A percentile compares a stretch with the other conserved stretches of the same genome.
These are phyloP conservation scores for Fusarium austroafricanum DNA, from an alignment of 2,329 filamentous ascomycete genomes.

Conservation along the genomic window DNA sequence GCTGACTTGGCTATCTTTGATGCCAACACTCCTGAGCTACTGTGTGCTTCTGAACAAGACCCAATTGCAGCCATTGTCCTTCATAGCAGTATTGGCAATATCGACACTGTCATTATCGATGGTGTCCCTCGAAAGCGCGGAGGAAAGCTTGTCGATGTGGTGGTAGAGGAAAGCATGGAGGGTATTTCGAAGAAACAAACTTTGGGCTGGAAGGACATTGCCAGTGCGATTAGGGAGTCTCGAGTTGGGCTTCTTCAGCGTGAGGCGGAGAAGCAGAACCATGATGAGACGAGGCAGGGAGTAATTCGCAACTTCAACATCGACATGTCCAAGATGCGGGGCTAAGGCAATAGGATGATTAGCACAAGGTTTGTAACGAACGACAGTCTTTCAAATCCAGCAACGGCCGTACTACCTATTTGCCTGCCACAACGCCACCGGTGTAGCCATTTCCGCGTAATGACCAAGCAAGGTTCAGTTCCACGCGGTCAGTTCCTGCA, in stretches of 20 bases:
- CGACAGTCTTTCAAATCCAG: no score
- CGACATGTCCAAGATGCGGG: conserved; percentile 1
- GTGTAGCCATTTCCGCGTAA: no score
- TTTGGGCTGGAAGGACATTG: neutral
- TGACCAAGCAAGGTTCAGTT: no score
- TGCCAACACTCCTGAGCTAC: neutral
- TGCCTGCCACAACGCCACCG: no score
- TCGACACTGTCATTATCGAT: conserved; percentile 8
- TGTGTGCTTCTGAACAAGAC: conserved; percentile 11
- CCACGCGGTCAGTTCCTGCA: no score
- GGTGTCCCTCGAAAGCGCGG: conserved; percentile 3
- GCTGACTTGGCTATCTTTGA: conserved; percentile 12
- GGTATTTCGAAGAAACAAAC: neutral
- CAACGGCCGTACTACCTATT: no score
- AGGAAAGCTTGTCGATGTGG: neutral
- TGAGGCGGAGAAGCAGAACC: neutral
- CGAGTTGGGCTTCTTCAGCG: neutral
- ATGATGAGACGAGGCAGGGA: neutral
- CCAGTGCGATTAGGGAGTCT: conserved; percentile 5
- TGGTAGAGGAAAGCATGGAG: neutral
- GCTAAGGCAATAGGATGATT: neutral
- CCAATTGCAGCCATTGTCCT: neutral
- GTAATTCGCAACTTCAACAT: neutral
- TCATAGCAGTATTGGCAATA: conserved; percentile 12
- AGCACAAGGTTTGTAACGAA: no score